A percentile compares a stretch with the other conserved stretches of the same genome.
Conservation (phyloP, 148 eudicot genomes). For the Rhododendron molle region DNA sequence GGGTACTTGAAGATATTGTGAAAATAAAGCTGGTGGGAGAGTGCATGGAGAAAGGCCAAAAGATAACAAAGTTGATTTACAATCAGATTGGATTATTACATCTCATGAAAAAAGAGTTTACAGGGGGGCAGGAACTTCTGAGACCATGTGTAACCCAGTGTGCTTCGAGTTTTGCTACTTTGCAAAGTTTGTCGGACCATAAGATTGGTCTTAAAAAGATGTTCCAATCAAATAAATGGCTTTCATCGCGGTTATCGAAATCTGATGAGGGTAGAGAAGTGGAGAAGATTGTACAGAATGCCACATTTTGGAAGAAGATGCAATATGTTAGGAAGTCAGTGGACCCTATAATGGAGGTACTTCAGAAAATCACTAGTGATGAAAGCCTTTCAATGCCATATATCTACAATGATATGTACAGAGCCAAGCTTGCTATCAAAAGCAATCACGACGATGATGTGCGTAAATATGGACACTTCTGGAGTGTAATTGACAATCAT, state of each 20-base stretch:
- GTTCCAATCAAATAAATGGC: constrained; percentile 85
- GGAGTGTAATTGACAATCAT: constrained; percentile 76
- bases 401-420: constrained; percentile 72
- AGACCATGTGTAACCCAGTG: constrained; percentile 58
- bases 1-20: constrained; percentile 70
- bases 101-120: constrained; percentile 78
- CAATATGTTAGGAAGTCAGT: constrained; percentile 63
- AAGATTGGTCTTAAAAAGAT: constrained; percentile 62
- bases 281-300: constrained; percentile 57
- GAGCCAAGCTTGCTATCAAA: constrained; percentile 71
- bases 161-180: constrained; percentile 67
- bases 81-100: constrained; percentile 63
- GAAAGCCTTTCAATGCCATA: constrained; percentile 69
- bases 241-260: constrained; percentile 60
- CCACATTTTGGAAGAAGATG: constrained; percentile 88
- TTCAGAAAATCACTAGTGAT: constrained; percentile 53
- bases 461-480: constrained; percentile 73
- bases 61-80: constrained; percentile 76
- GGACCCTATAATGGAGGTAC: constrained; percentile 69
- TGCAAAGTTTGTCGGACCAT: constrained; percentile 62
- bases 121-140: constrained; percentile 78
- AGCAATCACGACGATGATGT: constrained; percentile 61
- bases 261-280: constrained; percentile 85
- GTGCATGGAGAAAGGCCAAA: constrained; percentile 76
- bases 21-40: constrained; percentile 73